These are phyloP conservation scores for Trichoderma gamsii DNA, from an alignment of 495 filamentous ascomycete species.

Conservation along the genomic window DNA sequence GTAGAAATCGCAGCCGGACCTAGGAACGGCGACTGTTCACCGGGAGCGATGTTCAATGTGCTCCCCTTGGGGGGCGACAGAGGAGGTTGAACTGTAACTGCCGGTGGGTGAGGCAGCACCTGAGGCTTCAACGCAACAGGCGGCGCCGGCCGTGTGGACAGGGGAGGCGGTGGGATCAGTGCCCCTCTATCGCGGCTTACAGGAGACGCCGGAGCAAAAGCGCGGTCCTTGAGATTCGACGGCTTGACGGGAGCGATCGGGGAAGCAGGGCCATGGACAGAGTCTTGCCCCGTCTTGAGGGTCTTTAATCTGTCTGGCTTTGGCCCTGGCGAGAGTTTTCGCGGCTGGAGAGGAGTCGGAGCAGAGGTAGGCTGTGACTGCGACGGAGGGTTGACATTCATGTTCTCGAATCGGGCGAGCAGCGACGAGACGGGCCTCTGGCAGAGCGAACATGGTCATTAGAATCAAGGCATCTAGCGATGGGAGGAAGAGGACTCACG, in stretches of 20 bases:
- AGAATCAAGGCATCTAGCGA: neutral
- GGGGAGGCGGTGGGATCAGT: slow-evolving; percentile 19
- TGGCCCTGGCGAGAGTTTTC: slow-evolving; percentile 31
- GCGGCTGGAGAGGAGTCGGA: slow-evolving; percentile 31
- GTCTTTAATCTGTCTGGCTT: slow-evolving; percentile 38
- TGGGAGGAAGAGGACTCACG: slow-evolving; percentile 32
- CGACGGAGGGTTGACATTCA: slow-evolving; percentile 50
- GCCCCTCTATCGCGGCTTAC: slow-evolving; percentile 20
- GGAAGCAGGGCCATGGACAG: slow-evolving; percentile 47
- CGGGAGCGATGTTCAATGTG: slow-evolving; percentile 30
- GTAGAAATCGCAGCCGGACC: slow-evolving; percentile 38
- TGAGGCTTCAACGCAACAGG: slow-evolving; percentile 40
- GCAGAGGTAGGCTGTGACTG: slow-evolving; percentile 21
- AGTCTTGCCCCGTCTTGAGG: slow-evolving; percentile 42
- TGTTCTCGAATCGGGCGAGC: slow-evolving; percentile 85
- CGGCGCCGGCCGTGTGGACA: slow-evolving; percentile 25
- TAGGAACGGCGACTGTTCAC: slow-evolving; percentile 36
- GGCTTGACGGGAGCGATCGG: slow-evolving; percentile 24
- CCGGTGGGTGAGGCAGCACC: slow-evolving; percentile 53
- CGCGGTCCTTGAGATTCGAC: slow-evolving; percentile 24
- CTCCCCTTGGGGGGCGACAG: slow-evolving; percentile 59
- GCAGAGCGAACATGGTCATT: slow-evolving; percentile 23
- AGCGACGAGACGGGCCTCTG: slow-evolving; percentile 84
- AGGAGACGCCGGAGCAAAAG: slow-evolving; percentile 22
- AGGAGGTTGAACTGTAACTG: slow-evolving; percentile 67